phyloP scores from a whole-genome alignment of 257 asterid genomes.

The Gynochthodes officinalis region DNA sequence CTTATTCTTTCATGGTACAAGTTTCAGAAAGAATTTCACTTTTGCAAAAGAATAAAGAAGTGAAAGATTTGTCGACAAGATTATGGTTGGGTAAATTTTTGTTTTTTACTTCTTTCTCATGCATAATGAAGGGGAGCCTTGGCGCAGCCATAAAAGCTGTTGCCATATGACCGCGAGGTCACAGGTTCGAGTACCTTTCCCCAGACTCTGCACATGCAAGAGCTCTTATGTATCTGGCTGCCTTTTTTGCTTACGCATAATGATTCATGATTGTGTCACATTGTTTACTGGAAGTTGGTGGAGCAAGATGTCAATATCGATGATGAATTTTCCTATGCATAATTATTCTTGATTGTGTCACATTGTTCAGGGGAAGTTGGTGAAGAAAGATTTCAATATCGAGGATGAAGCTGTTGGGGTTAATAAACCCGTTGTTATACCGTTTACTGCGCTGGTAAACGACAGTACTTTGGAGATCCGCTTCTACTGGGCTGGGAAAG shows the following conservation, averaged over 20 bases:
- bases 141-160: too few relatives aligned
- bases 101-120: background rate
- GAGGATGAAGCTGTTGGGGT: conserved; percentile 75
- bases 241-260: too few relatives aligned
- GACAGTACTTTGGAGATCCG: conserved; percentile 61
- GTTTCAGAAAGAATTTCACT: background rate
- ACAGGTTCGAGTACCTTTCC: too few relatives aligned
- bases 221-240: too few relatives aligned
- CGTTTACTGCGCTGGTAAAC: conserved; percentile 47
- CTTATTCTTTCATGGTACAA: background rate
- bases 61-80: too few relatives aligned
- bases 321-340: background rate
- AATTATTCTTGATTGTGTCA: background rate
- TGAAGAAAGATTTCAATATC: conserved; percentile 69
- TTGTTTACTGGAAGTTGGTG: too few relatives aligned
- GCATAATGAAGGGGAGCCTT: too few relatives aligned
- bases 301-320: too few relatives aligned
- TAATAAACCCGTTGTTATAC: conserved; percentile 35
- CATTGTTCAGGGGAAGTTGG: conserved; percentile 50
- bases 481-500: conserved; percentile 89
- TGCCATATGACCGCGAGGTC: too few relatives aligned
- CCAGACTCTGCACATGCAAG: too few relatives aligned
- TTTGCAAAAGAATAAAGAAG: background rate
- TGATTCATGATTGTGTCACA: too few relatives aligned
- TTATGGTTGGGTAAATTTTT: background rate